These are phyloP conservation scores for Halophytophthora polymorphica DNA, from an alignment of 352 stramenopile genomes.

Conservation along the genomic window DNA sequence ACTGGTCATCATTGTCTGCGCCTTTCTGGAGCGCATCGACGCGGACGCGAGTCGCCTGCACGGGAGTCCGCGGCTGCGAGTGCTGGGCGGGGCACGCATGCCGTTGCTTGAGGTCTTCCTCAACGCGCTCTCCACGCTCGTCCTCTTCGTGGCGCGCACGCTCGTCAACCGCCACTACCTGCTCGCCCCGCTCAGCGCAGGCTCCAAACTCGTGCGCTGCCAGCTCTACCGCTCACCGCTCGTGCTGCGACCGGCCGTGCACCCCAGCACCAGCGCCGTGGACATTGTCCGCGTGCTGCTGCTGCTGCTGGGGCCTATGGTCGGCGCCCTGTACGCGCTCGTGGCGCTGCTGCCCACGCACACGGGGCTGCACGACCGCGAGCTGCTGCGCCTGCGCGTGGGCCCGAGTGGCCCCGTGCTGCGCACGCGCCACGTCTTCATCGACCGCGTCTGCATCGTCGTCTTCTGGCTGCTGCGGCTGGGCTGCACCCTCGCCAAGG, in stretches of 20 bases:
- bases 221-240: constrained; percentile 30
- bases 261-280: constrained; percentile 15
- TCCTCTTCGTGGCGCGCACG: constrained; percentile 30
- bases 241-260: constrained; percentile 14
- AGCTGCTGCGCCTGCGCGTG: constrained; percentile 22
- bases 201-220: constrained; percentile 31
- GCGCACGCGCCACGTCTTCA: constrained; percentile 38
- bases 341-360: constrained; percentile 26
- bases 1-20: constrained; percentile 12
- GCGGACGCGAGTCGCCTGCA: constrained; percentile 10
- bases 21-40: constrained; percentile 26
- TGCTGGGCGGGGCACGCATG: constrained; percentile 20
- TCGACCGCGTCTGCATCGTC: no score
- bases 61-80: not conserved
- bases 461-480: constrained; percentile 40
- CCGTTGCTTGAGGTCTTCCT: constrained; percentile 36
- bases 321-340: constrained; percentile 20
- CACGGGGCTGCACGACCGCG: constrained; percentile 25
- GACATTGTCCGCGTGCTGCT: constrained; percentile 17
- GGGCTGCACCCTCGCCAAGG: constrained; percentile 26
- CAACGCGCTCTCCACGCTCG: constrained; percentile 36
- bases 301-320: constrained; percentile 14
- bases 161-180: constrained; percentile 31
- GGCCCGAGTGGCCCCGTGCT: constrained; percentile 19
- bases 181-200: constrained; percentile 17